Base-by-base conservation (phyloP, 208 protist species). In the Kentomonas sorsogonicus region DNA sequence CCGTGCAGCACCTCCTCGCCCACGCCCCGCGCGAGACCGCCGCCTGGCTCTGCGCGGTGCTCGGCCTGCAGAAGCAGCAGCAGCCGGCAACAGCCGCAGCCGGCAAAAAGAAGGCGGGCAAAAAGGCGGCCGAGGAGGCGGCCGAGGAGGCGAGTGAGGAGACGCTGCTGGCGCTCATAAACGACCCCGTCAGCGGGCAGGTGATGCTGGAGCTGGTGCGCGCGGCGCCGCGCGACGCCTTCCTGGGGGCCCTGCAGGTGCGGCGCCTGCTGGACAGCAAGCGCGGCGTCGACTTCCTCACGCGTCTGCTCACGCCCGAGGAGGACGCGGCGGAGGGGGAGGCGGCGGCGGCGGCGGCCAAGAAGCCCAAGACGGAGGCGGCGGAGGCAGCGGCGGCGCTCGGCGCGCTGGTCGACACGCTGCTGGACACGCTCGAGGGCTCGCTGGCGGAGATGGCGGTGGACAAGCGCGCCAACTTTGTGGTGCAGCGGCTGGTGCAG, bases 391-490 rank as follows among this genome's bases (percentile, higher is more conserved):
- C 69, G 26, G 55, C 50, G 39, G 54, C 72, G 29, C 59, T 84
- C 31, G 60, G 74, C 33, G 66, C 76, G 38, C 26, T 77, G 20
- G 58, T 84, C 31, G 60, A 76, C 33, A 69, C 76, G 38, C 26
- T 77, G 20, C 54, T 89, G 34, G 54, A 83, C 51, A 50, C 50
- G 7, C 68, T 79, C 23, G 77, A 70, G 38, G 25, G 25, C 20
- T 60, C 77, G 34, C 61, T 94, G 34, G 54, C 52, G 26, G 79
- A 83, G 4, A 82, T 92, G 77, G 73, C 67, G 36, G 76, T 69
- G 18, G 77, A 85, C 66, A 63, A 64, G 53, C 70, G 78, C 41
- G 81, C 75, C 10, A 94, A 94, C 63, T 94, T 94, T 63, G 80
- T 92, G 23, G 82, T 94, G 52, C 84, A 91, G 66, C 48, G 64